Conservation (phyloP, 2,329 filamentous ascomycete genomes). For the Colletotrichum liriopes region DNA sequence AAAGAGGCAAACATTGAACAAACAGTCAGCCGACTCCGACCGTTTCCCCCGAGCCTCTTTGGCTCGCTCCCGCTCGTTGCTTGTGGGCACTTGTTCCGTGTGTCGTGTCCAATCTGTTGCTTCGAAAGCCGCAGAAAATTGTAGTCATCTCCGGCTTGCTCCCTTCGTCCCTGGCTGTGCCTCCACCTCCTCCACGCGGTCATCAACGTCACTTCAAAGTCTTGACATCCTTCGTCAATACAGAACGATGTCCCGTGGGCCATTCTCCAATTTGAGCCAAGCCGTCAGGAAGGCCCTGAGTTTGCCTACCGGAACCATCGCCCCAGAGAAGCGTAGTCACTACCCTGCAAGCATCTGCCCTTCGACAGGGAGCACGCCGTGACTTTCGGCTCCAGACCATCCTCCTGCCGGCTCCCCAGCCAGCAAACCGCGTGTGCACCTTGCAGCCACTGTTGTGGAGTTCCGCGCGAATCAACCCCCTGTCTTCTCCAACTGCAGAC, state of each 20-base stretch:
- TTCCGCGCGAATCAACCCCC: conserved; percentile 42
- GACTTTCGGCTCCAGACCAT: conserved; percentile 34
- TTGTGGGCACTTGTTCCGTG: too few relatives aligned
- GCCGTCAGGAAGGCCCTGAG: neutral
- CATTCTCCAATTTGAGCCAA: neutral
- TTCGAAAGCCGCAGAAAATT: neutral
- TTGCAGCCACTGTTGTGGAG: conserved; percentile 19
- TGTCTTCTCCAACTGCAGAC: conserved; percentile 36
- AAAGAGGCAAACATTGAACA: neutral
- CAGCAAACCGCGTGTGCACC: neutral
- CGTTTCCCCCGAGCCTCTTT: neutral
- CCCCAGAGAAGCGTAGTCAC: conserved; percentile 16
- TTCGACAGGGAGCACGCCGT: conserved; percentile 20
- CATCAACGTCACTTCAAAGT: neutral
- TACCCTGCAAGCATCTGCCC: conserved; percentile 13
- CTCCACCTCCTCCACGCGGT: neutral
- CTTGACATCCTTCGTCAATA: neutral
- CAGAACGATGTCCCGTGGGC: neutral
- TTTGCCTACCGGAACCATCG: conserved; percentile 2
- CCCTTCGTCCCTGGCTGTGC: neutral
- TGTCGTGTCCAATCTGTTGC: neutral
- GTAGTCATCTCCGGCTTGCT: neutral
- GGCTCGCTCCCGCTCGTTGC: neutral
- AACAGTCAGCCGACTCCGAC: neutral
- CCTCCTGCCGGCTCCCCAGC: conserved; percentile 17